Evolutionary conservation across 495 filamentous ascomycete species (phyloP), one percentile per base, ranked within the genome.

Genomic region (Hypomontagnella monticulosa): DNA sequence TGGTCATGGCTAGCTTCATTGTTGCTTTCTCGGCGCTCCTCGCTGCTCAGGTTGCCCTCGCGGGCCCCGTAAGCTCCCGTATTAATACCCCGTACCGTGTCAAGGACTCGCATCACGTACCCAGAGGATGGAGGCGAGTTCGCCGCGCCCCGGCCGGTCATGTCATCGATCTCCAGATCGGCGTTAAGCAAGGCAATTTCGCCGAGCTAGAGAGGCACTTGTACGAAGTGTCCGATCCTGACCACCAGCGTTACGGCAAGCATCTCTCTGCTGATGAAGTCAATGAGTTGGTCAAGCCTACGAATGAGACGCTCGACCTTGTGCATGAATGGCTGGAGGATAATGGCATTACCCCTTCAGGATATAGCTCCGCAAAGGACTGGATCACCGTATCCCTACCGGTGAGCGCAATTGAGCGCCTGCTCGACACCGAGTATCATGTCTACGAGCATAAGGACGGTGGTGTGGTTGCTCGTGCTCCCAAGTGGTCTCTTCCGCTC

Each of bases 401-500:
- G 41, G 23, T 88, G 80, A 62, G 72, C 70, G 47, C 77, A 75
- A 56, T 81, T 71, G 87, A 90, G 62, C 71, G 67, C 6, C 77
- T 90, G 0, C 81, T 90, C 48, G 75, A 81, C 56, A 84, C 87
- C 2, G 76, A 87, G 57, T 90, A 88, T 65, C 82, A 85, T 59
- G 57, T 83, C 40, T 87, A 88, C 69, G 74, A 83, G 57, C 84
- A 89, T 16, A 70, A 72, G 47, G 77, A 70, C 74, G 75, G 49
- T 58, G 71, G 49, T 50, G 63, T 54, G 16, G 76, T 66, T 36
- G 77, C 80, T 79, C 81, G 88, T 9, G 85, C 88, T 4, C 83
- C 84, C n/a, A 67, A 79, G 40, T 91, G 91, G 77, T 87, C 86
- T 12, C 78, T 92, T 10, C 89, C 89, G 0, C 78, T 83, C 46